phyloP scores from a whole-genome alignment of 73 alveolate species.

The Symbiodinium natans region DNA sequence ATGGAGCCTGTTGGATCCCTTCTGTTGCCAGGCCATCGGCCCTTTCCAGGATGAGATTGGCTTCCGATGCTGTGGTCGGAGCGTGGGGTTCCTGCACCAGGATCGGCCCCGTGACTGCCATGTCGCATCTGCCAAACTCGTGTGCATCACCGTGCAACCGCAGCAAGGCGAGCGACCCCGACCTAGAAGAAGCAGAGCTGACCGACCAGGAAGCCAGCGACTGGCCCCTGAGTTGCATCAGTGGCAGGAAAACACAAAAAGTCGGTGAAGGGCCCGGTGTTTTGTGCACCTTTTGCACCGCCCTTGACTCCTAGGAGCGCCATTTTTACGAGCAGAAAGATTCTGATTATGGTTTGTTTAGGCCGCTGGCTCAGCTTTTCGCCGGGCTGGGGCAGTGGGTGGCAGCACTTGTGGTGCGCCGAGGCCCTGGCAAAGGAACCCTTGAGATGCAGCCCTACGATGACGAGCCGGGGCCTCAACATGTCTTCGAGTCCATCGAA shows the following conservation, averaged over 20 bases:
- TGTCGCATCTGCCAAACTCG: not conserved
- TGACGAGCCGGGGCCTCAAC: constrained; percentile 46
- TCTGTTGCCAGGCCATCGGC: constrained; percentile 70
- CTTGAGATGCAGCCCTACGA: constrained; percentile 78
- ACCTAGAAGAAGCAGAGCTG: constrained; percentile 64
- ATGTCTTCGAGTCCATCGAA: too few species aligned
- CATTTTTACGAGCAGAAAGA: constrained; percentile 88
- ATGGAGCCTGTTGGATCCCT: too few species aligned
- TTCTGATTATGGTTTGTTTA: constrained; percentile 68
- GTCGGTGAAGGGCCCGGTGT: not conserved
- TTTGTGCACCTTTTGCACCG: not conserved
- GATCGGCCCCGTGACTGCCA: not conserved
- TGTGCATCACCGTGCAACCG: not conserved
- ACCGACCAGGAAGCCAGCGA: constrained; percentile 92
- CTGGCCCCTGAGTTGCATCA: constrained; percentile 7
- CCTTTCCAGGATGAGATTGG: constrained; percentile 89
- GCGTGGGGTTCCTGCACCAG: constrained; percentile 81
- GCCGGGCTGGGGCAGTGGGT: too few species aligned
- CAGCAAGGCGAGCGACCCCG: constrained; percentile 70
- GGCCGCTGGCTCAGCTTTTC: not conserved
- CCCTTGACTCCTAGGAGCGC: constrained; percentile 50
- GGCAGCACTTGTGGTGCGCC: not conserved
- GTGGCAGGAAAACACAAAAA: not conserved
- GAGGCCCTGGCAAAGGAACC: constrained; percentile 81
- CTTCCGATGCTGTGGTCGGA: constrained; percentile 83